Base-by-base conservation (phyloP, 169 alveolate genomes). In the Amoebophrya sp. region DNA sequence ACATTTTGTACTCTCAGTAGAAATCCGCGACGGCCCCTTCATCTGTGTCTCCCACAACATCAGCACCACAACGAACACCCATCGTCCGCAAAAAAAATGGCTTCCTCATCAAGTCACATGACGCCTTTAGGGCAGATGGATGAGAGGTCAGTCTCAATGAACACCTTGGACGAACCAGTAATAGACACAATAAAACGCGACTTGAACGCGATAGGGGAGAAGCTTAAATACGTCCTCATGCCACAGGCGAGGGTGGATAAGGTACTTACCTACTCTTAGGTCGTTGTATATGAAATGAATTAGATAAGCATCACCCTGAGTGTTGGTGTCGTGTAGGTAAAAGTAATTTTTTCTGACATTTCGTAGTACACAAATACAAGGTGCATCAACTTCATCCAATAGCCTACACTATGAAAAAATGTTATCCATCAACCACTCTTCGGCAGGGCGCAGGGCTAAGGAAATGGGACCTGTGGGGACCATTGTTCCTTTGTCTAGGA, bases 401-500 rank as follows among this genome's bases (percentile, higher is more conserved):
- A 23, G 23, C n/a, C 76, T 53, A 53, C 23, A 23, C 23, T 53
- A 23, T 10, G 10, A 53, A 14, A 10, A 10, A 14, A 14, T 53
- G n/a, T 14, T 53, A 23, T 23, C 76, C n/a, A 53, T 53, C 76
- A 23, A 53, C 83, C 39, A 65, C 33, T 36, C 2, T 0, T 65
- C 1, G 83, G 18, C 94, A 95, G 89, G 95, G 95, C 38, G 95
- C 94, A 77, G 96, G 95, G 78, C 95, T 96, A 36, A 94, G 96
- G 77, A 95, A 95, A 91, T 95, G 98, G 96, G 99, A 97, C 94
- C 95, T 97, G 91, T 97, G 98, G 98, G 99, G 99, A 40, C 99
- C 99, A 29, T 95, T 97, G 90, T 77, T 97, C 0, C 96, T 97
- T 89, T 96, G 98, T 93, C 93, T 97, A 55, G 76, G 94, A 89